phyloP scores from a whole-genome alignment of 352 stramenopile species.

The Globisporangium echinulatum region DNA sequence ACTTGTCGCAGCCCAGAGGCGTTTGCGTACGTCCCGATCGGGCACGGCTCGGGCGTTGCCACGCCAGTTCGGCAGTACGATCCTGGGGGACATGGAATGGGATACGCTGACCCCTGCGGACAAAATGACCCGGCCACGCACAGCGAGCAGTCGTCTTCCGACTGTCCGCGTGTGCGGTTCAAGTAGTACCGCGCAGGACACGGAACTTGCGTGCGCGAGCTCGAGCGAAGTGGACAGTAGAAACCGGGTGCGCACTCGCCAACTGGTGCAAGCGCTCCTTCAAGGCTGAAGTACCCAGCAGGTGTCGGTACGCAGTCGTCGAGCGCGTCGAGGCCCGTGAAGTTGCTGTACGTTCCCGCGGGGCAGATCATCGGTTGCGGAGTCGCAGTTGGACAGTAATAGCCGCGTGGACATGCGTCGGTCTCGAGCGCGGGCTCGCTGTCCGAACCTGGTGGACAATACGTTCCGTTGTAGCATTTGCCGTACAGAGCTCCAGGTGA shows the following conservation, averaged over 20 bases:
- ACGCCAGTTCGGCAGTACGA: constrained; percentile 87
- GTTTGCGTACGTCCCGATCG: constrained; percentile 88
- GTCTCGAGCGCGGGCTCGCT: constrained; percentile 60
- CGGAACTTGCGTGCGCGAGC: constrained; percentile 57
- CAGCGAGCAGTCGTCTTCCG: constrained; percentile 66
- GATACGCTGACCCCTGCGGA: constrained; percentile 51
- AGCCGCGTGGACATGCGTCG: constrained; percentile 74
- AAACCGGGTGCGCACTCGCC: constrained; percentile 67
- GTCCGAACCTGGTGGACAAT: constrained; percentile 63
- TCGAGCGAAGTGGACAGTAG: constrained; percentile 78
- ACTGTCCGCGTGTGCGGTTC: constrained; percentile 45
- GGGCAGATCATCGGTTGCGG: constrained; percentile 66
- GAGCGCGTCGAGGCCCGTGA: constrained; percentile 65
- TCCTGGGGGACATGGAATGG: constrained; percentile 62
- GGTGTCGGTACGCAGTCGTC: constrained; percentile 73
- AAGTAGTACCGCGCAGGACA: constrained; percentile 79
- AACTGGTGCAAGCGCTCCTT: constrained; percentile 47
- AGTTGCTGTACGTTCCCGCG: constrained; percentile 79
- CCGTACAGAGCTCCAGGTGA: constrained; percentile 53
- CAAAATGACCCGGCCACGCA: constrained; percentile 71
- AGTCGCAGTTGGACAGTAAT: constrained; percentile 75
- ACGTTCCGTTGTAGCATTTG: constrained; percentile 85
- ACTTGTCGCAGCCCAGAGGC: constrained; percentile 59
- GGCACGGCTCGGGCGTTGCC: constrained; percentile 72
- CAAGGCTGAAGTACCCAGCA: constrained; percentile 59